Base-by-base conservation (phyloP, 148 eudicot species). In the Spergularia bocconei region DNA sequence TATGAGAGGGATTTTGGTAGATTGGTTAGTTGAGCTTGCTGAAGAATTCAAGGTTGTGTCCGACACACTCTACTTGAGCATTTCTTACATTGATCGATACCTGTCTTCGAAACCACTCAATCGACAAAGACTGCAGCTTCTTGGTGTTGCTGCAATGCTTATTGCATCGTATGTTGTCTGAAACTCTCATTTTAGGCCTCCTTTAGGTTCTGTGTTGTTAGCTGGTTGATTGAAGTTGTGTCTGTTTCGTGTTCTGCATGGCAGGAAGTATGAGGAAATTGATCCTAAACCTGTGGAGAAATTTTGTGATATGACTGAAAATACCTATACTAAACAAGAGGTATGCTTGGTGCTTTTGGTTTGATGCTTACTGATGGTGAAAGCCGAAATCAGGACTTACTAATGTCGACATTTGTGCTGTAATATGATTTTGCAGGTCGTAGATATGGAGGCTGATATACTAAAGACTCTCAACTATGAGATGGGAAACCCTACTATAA, bases 1-100 rank as follows among this genome's bases (percentile, higher is more conserved):
- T 59, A 95, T 92, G 98, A 87, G 98, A 80, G 97, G 88, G 36
- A 76, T 92, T 52, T 82, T 95, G 82, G 86, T 95, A 29, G 98
- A 95, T 89, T 95, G 98, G 98, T 78, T 95, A 50, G 96, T 92
- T 7, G 98, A 95, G 73, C 96, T 95, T 77, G 89, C 93, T 39
- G 96, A 92, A 77, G 98, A 95, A 67, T 95, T 92, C 87, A 92
- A 86, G 79, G 92, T 95, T 74, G 82, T 87, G 60, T 72, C 98
- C 6, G 96, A 90, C 11, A 95, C 93, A 21, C 88, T 95, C 53
- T 92, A 86, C 76, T 66, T 95, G 64, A 78, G 91, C 0, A 77
- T 89, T 62, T 88, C 93, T 20, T 87, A 87, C 85, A 88, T 95
- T 6, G 97, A 95, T 82, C 83, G 91, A 66, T 95, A 79, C 74